phyloP scores from a whole-genome alignment of 768 basidiomycete genomes.

The Trametes gibbosa region DNA sequence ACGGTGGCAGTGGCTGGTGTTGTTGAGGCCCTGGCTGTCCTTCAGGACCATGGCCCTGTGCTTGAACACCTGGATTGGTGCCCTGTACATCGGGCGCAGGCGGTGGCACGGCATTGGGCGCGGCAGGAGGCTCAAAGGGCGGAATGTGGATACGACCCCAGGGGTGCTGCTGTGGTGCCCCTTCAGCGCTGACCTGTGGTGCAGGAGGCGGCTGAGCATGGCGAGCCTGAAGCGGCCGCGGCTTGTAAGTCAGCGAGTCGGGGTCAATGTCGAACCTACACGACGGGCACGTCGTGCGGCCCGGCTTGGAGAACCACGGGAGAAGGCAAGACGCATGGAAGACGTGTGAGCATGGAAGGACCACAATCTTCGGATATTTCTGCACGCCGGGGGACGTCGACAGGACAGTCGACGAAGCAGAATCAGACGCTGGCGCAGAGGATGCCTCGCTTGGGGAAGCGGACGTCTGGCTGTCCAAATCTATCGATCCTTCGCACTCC shows the following conservation, averaged over 20 bases:
- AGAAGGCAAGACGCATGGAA: conserved; percentile 77
- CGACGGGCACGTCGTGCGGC: conserved; percentile 79
- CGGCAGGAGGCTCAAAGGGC: neutral
- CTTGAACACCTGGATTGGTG: neutral
- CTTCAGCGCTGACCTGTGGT: neutral
- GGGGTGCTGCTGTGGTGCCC: conserved; percentile 2
- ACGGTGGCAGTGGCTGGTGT: conserved; percentile 5
- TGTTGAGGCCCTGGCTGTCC: conserved; percentile 1
- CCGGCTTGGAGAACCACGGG: conserved; percentile 80
- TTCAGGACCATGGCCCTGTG: neutral
- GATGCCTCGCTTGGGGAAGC: neutral
- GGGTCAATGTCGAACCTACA: conserved; percentile 85
- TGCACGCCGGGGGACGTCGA: conserved; percentile 16
- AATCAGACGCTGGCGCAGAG: conserved; percentile 15
- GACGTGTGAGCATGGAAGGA: conserved; percentile 77
- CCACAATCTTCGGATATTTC: conserved; percentile 47
- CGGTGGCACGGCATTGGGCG: neutral
- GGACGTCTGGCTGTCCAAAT: conserved; percentile 15
- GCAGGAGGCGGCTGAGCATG: neutral
- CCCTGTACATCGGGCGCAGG: neutral
- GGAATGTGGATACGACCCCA: conserved; percentile 2
- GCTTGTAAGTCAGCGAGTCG: conserved; percentile 56
- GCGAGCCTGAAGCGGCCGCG: conserved; percentile 14
- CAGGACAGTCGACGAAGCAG: conserved; percentile 4
- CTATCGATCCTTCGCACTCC: conserved; percentile 8